Conservation (phyloP, 805 yeast species). For the Vanderwaltozyma verrucispora region DNA sequence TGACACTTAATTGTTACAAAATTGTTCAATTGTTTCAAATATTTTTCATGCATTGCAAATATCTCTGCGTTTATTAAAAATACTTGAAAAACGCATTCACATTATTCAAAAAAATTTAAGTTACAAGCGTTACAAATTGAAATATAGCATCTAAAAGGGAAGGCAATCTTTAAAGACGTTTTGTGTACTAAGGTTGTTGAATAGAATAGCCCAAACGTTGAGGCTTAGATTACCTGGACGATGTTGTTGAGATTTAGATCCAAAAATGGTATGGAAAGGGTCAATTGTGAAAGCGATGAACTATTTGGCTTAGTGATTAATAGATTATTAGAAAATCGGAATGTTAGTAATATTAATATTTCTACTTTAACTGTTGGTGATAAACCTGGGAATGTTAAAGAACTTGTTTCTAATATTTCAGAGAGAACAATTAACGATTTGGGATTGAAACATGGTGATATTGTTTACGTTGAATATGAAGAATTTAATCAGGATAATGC, state of each 20-base stretch:
- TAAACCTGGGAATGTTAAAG: slow-evolving; percentile 20
- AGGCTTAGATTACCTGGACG: too few relatives aligned
- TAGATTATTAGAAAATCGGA: not conserved
- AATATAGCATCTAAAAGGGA: too few relatives aligned
- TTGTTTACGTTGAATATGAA: slow-evolving; percentile 37
- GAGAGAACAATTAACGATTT: slow-evolving; percentile 31
- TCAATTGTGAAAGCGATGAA: slow-evolving; percentile 37
- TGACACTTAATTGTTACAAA: too few relatives aligned
- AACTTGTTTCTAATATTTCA: slow-evolving; percentile 17
- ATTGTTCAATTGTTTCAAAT: too few relatives aligned
- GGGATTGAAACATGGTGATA: slow-evolving; percentile 51
- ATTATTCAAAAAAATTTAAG: too few relatives aligned
- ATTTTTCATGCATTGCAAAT: too few relatives aligned
- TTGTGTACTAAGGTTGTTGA: too few relatives aligned
- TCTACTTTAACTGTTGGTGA: slow-evolving; percentile 20
- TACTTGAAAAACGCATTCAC: too few relatives aligned
- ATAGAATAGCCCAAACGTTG: too few relatives aligned
- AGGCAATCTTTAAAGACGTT: too few relatives aligned
- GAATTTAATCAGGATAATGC: slow-evolving; percentile 4
- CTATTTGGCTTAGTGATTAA: slow-evolving; percentile 25
- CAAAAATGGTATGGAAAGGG: slow-evolving; percentile 73
- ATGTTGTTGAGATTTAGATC: slow-evolving; percentile 75
- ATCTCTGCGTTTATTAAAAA: too few relatives aligned
- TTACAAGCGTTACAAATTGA: too few relatives aligned
- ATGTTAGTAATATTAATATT: slow-evolving; percentile 10